Evolutionary conservation across 1,139 yeast species (phyloP), one percentile per base, ranked within the genome.

Genomic region (Hemisphaericaspora xylofermentans): DNA sequence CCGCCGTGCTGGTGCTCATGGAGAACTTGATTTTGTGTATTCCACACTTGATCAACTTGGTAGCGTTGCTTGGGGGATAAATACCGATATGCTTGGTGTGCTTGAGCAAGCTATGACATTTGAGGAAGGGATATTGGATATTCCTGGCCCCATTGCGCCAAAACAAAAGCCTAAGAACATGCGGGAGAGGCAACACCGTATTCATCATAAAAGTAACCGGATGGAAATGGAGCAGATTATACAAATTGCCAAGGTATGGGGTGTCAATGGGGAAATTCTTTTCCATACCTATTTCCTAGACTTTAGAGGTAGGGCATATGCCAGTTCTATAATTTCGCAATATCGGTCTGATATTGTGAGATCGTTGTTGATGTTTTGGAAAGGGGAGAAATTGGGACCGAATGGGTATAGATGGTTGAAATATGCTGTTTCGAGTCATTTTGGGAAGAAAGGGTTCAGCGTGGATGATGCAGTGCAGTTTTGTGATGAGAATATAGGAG

Each of bases 261-360:
- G 54, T 12, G 46, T 47, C 15, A 64, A 63, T 46, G 75, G 74
- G 6, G 73, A 68, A 33, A 52, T 62, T 24, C 45, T 72, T n/a
- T 72, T 59, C 47, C 56, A 67, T 30, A 75, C 76, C 3, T 74
- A 71, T 45, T 50, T 56, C 12, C 50, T 68, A 28, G 78, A 72
- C 46, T 71, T 71, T 41, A 53, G 78, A 40, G 76, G 77, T 4
- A 50, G 78, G 25, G 65, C 66, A 2, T 72, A 72, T 46, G 71
- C 77, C 0, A 54, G 61, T 56, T 68, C 75, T 1, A 39, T 57
- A 12, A 48, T 72, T 33, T 58, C 66, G 1, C 72, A 70, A 43
- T 66, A 71, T 40, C 64, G 60, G 39, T 69, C 64, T 24, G 78
- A 72, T 46, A 44, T 62, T 22, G 56, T 61, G 0, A 49, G 78